Conservation (phyloP, 2,329 filamentous ascomycete genomes). For the Pseudocercospora macadamiae region DNA sequence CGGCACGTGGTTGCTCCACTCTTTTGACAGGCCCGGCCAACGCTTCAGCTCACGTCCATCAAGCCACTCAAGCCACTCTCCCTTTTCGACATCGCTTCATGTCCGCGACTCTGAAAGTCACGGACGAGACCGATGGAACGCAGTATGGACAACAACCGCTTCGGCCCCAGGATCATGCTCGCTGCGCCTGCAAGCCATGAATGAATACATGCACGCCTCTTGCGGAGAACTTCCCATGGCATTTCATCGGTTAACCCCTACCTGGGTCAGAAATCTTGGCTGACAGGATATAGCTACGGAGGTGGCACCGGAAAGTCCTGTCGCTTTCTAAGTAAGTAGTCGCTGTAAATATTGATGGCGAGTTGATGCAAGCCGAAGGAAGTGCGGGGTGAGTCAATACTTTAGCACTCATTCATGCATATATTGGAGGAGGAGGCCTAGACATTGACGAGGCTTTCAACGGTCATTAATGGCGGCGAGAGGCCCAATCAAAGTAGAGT, state of each 20-base stretch:
- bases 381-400: too few relatives aligned
- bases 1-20: background rate
- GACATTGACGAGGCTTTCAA: too few relatives aligned
- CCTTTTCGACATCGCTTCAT: background rate
- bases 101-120: background rate
- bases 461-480: too few relatives aligned
- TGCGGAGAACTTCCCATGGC: background rate
- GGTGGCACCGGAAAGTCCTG: too few relatives aligned
- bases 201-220: background rate
- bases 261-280: background rate
- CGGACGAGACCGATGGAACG: background rate
- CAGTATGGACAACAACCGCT: too few relatives aligned
- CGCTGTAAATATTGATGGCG: too few relatives aligned
- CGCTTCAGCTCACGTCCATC: background rate
- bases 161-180: background rate
- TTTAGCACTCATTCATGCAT: too few relatives aligned
- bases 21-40: background rate
- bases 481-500: too few relatives aligned
- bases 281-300: too few relatives aligned
- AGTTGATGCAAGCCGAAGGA: too few relatives aligned
- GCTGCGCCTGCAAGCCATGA: background rate
- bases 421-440: too few relatives aligned
- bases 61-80: conserved; percentile 5
- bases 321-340: too few relatives aligned
- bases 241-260: background rate